Base-by-base conservation (phyloP, 371 early-diverging fungal genomes). In the Circinella umbellata region DNA sequence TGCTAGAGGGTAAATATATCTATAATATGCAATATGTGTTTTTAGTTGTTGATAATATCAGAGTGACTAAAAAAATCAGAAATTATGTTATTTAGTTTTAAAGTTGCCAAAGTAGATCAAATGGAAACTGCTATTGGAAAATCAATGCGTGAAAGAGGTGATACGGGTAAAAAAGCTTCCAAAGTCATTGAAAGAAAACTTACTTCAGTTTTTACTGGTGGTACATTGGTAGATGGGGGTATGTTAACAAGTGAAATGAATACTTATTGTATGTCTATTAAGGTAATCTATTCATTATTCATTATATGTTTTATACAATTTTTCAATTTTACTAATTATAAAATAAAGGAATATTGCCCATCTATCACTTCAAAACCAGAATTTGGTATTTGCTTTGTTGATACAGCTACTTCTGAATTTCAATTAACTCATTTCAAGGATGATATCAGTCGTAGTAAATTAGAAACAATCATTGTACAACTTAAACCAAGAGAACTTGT, bases 101-200 rank as follows among this genome's bases (percentile, higher is more conserved):
- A 98, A 76, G 95, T 99, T 0, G 99, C 98, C 0, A 92, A 93
- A 51, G 99, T 99, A 10, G 99, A 99, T 70, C 99, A 99, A 80
- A 92, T 94, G 89, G 99, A 99, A 78, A 98, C 90, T 15, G 92
- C 95, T 10, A 86, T 99, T 36, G 97, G 95, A 5, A 99, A 99
- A 85, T 86, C 93, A 18, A 95, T 99, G 90, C 87, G 99, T 51
- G 99, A 98, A 74, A 83, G 91, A 63, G 83, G 73, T 42, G 75
- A 71, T 37, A 62, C 66, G 11, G 69, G 48, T 20, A 88, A 90
- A 72, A 89, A 88, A 61, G 57, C 3, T 51, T 96, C 95, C 66
- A 93, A 95, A 65, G 88, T 99, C 61, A 97, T 99, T 67, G 85
- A 90, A n/a, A 88, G 99, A 64, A 97, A 99, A 73, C 84, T 99